phyloP scores from a whole-genome alignment of 768 basidiomycete genomes.

The Boletus pseudo-olivaceus region DNA sequence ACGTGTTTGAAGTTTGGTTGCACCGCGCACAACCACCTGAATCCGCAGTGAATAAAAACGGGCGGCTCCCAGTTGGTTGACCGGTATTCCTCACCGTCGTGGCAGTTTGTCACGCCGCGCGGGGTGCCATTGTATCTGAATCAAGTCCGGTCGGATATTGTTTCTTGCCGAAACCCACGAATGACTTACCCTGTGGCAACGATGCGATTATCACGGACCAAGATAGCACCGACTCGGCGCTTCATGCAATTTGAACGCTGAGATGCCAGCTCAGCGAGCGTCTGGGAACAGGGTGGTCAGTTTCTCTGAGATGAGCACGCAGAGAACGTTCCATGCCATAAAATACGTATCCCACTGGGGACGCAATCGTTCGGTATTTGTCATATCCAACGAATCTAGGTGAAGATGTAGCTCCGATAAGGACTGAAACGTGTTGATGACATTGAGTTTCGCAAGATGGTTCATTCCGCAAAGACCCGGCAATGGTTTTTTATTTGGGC shows the following conservation, averaged over 20 bases:
- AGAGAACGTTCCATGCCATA: constrained; percentile 57
- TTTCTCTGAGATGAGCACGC: not conserved
- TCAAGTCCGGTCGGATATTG: constrained; percentile 1
- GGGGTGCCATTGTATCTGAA: constrained; percentile 94
- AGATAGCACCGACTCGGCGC: constrained; percentile 88
- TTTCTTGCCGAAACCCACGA: not conserved
- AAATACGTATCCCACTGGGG: constrained; percentile 97
- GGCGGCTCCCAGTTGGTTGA: not conserved
- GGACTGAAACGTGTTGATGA: constrained; percentile 62
- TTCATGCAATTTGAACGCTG: constrained; percentile 96
- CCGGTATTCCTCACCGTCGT: constrained; percentile 28
- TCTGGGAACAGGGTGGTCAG: constrained; percentile 43
- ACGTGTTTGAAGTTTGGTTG: constrained; percentile 48
- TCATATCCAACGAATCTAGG: constrained; percentile 65
- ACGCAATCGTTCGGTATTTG: constrained; percentile 70
- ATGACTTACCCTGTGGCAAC: constrained; percentile 67
- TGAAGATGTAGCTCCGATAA: constrained; percentile 54
- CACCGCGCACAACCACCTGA: constrained; percentile 89
- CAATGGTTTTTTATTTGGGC: constrained; percentile 13
- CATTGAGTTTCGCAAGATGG: constrained; percentile 56
- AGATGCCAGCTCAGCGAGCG: constrained; percentile 85
- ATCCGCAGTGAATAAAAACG: constrained; percentile 50
- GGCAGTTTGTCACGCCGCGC: constrained; percentile 83
- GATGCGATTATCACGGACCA: constrained; percentile 81
- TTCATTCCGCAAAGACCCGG: constrained; percentile 19